phyloP scores from a whole-genome alignment of 2,329 filamentous ascomycete genomes.

The Arachnomyces sp. region DNA sequence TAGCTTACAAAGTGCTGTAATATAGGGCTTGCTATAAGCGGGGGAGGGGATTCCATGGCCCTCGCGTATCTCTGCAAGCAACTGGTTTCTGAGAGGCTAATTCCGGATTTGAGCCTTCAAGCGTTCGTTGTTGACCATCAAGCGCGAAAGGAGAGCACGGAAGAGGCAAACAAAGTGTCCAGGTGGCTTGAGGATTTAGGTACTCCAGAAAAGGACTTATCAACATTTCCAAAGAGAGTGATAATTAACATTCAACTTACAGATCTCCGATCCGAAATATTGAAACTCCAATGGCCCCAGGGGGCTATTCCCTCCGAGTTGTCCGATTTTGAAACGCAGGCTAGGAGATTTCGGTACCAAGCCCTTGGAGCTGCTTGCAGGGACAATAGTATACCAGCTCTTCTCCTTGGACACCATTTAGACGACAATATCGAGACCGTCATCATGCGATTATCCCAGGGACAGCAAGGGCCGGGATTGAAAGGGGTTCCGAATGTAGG shows the following conservation, averaged over 20 bases:
- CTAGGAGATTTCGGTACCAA: conserved; percentile 67
- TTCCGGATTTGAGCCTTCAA: conserved; percentile 29
- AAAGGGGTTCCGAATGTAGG: conserved; percentile 58
- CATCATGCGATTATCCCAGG: conserved; percentile 65
- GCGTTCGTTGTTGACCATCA: conserved; percentile 58
- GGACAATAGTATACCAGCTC: conserved; percentile 43
- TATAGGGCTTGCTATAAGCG: conserved; percentile 72
- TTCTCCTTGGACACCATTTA: conserved; percentile 78
- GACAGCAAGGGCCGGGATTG: conserved; percentile 63
- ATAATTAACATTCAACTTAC: conserved; percentile 5
- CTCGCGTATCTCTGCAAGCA: conserved; percentile 65
- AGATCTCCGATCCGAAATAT: conserved; percentile 30
- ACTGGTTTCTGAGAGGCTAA: conserved; percentile 25
- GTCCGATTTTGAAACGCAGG: conserved; percentile 67
- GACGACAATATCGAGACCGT: conserved; percentile 91
- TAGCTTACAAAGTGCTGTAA: background rate
- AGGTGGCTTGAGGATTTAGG: conserved; percentile 38
- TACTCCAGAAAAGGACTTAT: conserved; percentile 17
- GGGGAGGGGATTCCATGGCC: conserved; percentile 97
- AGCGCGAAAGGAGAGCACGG: conserved; percentile 46
- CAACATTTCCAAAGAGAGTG: background rate
- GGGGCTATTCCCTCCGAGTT: conserved; percentile 34
- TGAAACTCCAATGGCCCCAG: conserved; percentile 47
- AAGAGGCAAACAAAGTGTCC: conserved; percentile 48
- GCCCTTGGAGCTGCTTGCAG: conserved; percentile 57